These are phyloP conservation scores for Pseudonitzschia multistriata DNA, from an alignment of 108 stramenopile species.

Conservation along the genomic window DNA sequence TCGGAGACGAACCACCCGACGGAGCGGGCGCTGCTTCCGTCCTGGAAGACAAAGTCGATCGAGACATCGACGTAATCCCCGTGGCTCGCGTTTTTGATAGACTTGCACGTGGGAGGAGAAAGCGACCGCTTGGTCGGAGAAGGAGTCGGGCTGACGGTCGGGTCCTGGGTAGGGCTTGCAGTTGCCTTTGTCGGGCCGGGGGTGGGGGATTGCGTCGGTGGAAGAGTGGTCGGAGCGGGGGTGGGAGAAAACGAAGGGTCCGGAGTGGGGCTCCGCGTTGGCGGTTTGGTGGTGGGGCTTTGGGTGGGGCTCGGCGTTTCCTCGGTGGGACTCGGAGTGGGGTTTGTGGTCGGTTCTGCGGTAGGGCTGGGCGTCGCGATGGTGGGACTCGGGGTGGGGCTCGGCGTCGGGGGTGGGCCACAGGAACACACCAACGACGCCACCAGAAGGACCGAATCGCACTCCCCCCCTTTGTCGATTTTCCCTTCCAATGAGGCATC, in stretches of 20 bases:
- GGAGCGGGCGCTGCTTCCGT: neutral
- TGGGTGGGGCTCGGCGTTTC: neutral
- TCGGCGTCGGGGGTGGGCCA: neutral
- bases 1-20: slow-evolving; percentile 29
- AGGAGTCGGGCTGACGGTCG: neutral
- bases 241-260: neutral
- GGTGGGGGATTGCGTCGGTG: neutral
- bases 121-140: neutral
- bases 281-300: neutral
- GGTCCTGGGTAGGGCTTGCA: neutral
- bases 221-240: neutral
- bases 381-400: neutral
- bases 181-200: neutral
- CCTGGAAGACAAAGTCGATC: slow-evolving; percentile 21
- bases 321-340: neutral
- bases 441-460: slow-evolving; percentile 2
- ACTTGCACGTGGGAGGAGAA: neutral
- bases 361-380: neutral
- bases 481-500: neutral
- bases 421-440: slow-evolving; percentile 1
- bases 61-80: slow-evolving; percentile 8
- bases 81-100: neutral
- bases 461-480: neutral
- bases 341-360: neutral
- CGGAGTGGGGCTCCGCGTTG: neutral